These are phyloP conservation scores for Eimeria falciformis DNA, from an alignment of 169 alveolate genomes.

Conservation along the genomic window DNA sequence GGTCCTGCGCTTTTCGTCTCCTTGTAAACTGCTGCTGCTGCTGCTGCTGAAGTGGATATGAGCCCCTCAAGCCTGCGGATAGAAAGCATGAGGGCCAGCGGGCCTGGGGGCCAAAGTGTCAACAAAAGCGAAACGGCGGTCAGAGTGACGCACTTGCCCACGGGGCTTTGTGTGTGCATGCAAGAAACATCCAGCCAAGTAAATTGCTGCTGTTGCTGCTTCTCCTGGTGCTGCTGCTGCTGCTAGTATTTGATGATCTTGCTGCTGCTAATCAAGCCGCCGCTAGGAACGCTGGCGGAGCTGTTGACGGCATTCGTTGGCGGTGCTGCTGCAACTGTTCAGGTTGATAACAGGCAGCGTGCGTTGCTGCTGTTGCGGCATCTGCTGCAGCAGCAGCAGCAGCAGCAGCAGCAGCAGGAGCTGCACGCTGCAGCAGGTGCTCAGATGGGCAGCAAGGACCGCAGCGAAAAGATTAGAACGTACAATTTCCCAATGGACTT, in stretches of 20 bases:
- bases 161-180: slow-evolving; percentile 90
- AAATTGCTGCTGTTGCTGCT: not conserved
- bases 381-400: slow-evolving; percentile 30
- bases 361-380: not conserved
- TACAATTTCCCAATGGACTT: slow-evolving; percentile 91
- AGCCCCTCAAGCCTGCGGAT: slow-evolving; percentile 84
- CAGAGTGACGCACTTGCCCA: slow-evolving; percentile 94
- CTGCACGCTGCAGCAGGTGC: slow-evolving; percentile 55
- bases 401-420: slow-evolving; percentile 36
- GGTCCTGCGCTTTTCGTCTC: not conserved
- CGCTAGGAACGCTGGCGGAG: not conserved
- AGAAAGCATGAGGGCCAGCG: slow-evolving; percentile 94
- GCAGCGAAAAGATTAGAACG: slow-evolving; percentile 93
- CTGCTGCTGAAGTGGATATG: slow-evolving; percentile 63
- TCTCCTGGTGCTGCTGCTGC: not conserved
- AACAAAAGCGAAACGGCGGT: slow-evolving; percentile 96
- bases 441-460: slow-evolving; percentile 89
- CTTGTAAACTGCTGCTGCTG: not conserved
- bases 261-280: no score
- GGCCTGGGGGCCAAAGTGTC: slow-evolving; percentile 97
- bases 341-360: not conserved
- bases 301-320: not conserved
- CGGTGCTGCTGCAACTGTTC: slow-evolving; percentile 15
- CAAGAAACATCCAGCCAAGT: slow-evolving; percentile 74
- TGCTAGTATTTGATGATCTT: not conserved